Evolutionary conservation across 2,329 filamentous ascomycete species (phyloP).

Genomic region (Plenodomus biglobosus): DNA sequence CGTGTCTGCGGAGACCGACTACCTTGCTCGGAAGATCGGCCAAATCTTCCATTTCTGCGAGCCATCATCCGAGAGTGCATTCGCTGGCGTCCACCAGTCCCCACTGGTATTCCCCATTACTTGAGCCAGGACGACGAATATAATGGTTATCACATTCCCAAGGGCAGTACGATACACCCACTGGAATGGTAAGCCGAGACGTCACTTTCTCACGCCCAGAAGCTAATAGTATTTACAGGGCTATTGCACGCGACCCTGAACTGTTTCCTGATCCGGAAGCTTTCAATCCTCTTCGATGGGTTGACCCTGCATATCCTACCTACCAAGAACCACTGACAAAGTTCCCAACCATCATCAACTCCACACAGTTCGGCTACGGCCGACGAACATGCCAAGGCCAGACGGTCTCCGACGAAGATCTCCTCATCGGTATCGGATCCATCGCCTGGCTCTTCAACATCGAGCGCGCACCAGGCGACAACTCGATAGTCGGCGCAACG

Average conservation of each 20-base stretch:
- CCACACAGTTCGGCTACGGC: constrained; percentile 59
- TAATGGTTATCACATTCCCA: constrained; percentile 59
- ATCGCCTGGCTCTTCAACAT: constrained; percentile 52
- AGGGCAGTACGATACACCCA: constrained; percentile 52
- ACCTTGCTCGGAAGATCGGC: constrained; percentile 42
- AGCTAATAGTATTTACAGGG: constrained; percentile 38
- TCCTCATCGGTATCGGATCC: constrained; percentile 48
- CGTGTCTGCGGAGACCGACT: constrained; percentile 45
- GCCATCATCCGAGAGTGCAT: constrained; percentile 45
- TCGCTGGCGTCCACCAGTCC: constrained; percentile 50
- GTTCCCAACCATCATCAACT: constrained; percentile 57
- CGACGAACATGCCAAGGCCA: constrained; percentile 51
- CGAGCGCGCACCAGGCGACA: constrained; percentile 19
- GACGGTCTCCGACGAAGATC: constrained; percentile 46
- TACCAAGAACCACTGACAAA: constrained; percentile 55
- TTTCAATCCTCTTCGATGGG: constrained; percentile 61
- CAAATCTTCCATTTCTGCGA: constrained; percentile 44
- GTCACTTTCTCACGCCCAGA: neutral
- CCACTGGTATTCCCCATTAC: constrained; percentile 56
- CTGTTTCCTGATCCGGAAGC: constrained; percentile 68
- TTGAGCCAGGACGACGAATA: constrained; percentile 60
- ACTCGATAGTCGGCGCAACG: constrained; percentile 2
- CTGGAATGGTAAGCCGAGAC: constrained; percentile 45
- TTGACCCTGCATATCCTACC: constrained; percentile 58
- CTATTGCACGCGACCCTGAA: constrained; percentile 55